phyloP scores from a whole-genome alignment of 306 rosid genomes.

The Morella rubra region DNA sequence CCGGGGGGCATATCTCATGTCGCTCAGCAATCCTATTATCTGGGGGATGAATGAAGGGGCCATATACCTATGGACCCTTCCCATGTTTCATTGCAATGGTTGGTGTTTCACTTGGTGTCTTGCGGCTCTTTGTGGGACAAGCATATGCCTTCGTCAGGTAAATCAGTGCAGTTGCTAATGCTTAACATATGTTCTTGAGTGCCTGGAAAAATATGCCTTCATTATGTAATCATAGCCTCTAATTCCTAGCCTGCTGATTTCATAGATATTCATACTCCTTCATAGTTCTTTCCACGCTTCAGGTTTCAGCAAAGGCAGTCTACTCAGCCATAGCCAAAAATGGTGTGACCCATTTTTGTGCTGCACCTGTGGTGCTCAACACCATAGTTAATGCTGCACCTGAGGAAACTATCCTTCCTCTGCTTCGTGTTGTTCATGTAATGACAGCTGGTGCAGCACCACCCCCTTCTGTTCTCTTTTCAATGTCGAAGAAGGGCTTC shows the following conservation, averaged over 20 bases:
- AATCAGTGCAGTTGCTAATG: background rate
- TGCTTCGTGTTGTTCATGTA: conserved; percentile 73
- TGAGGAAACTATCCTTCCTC: conserved; percentile 75
- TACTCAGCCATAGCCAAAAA: conserved; percentile 71
- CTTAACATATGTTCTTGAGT: too few relatives aligned
- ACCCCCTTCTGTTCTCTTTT: conserved; percentile 67
- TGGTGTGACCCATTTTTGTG: conserved; percentile 89
- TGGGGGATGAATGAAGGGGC: conserved; percentile 97
- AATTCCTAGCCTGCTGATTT: background rate
- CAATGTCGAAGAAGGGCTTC: conserved; percentile 34
- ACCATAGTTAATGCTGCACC: conserved; percentile 70
- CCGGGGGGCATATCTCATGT: conserved; percentile 81
- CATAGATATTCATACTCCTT: background rate
- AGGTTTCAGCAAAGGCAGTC: conserved; percentile 78
- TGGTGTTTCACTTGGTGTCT: conserved; percentile 93
- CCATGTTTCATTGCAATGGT: conserved; percentile 98
- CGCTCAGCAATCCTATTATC: conserved; percentile 53
- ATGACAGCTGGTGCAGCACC: conserved; percentile 97
- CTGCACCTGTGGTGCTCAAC: conserved; percentile 93
- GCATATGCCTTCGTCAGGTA: conserved; percentile 93
- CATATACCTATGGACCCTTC: conserved; percentile 86
- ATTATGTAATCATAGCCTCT: background rate
- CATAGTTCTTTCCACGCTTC: conserved; percentile 15
- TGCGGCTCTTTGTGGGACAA: conserved; percentile 85
- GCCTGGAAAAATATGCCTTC: background rate